Evolutionary conservation across 164 flowering plant genomes (phyloP), one percentile per base, ranked within the genome.

Genomic region (Akebia trifoliata): DNA sequence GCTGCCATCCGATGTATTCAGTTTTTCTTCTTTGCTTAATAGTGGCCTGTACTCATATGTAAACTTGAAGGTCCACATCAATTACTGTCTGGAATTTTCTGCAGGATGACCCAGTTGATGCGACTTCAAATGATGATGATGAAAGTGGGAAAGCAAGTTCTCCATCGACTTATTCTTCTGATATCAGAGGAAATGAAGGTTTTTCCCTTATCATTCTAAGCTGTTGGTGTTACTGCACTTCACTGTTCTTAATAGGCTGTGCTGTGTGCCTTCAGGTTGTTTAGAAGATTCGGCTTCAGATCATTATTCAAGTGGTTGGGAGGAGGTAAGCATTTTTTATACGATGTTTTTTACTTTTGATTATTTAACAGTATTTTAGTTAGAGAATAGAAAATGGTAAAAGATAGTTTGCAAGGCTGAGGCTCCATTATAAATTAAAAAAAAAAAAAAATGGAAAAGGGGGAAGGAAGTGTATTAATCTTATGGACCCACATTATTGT

Each of bases 41-140:
- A 39, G 24, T 38, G 28, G 40, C 39, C 11, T 46, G 29, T 32
- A 32, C 51, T 11, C 2, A 8, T 20, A 56, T 12, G 8, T 37
- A 4, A 31, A 20, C 37, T 18, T 37, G 54, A 28, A 49, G 26
- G 29, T 56, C 29, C 45, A 36, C 30, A 18, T n/a, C n/a, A n/a
- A 29, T 54, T 43, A 39, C 55, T 49, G 18, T 43, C 30, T 60
- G 35, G 3, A 47, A 64, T 25, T 32, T n/a, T 59, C 29, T 60
- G 62, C 79, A 80, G 85, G 55, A 52, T 56, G 71, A 61, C 32
- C 64, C 64, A 38, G 77, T 57, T 51, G 72, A 74, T 64, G 50
- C 57, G 53, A 44, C 51, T 35, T 69, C 72, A 44, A 75, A 70
- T 66, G 78, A 70, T 66, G 78, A 63, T 29, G 68, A 59, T 58